phyloP scores from a whole-genome alignment of 306 rosid species.

The Casuarina glauca region DNA sequence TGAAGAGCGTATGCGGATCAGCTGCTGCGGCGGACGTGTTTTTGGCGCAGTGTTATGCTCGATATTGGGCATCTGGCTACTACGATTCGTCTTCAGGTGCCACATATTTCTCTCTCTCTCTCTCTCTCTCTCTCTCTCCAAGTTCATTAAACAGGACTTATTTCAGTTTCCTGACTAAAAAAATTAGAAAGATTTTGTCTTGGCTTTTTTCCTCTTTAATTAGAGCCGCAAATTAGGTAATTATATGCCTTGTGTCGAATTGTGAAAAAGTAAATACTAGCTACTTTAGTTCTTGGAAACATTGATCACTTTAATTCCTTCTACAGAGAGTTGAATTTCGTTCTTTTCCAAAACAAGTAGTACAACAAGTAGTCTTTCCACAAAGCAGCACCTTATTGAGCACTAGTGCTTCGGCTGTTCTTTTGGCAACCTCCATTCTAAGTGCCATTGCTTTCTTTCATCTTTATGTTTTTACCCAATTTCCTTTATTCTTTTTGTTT shows the following conservation, averaged over 20 bases:
- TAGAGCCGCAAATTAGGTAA: background rate
- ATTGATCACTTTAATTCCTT: conserved; percentile 21
- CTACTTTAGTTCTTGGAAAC: background rate
- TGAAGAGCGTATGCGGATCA: conserved; percentile 80
- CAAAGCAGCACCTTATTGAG: conserved; percentile 33
- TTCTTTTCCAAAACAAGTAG: conserved; percentile 24
- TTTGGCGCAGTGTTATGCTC: conserved; percentile 87
- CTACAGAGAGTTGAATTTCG: background rate
- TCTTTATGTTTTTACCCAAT: background rate
- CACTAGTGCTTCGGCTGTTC: conserved; percentile 34
- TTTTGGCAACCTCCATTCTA: conserved; percentile 24
- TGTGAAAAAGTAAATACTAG: background rate
- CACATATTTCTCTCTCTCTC: background rate
- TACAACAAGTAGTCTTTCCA: conserved; percentile 29
- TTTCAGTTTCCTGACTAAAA: background rate
- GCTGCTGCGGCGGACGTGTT: conserved; percentile 87
- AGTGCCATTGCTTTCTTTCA: conserved; percentile 19
- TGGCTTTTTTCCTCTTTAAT: background rate
- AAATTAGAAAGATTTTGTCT: background rate
- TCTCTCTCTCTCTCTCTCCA: background rate
- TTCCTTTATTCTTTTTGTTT: conserved; percentile 19
- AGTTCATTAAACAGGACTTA: background rate
- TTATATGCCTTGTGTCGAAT: background rate
- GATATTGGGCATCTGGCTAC: conserved; percentile 93
- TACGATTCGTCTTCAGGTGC: conserved; percentile 65